Evolutionary conservation across 1,284 basidiomycete genomes (phyloP), one percentile per base, ranked within the genome.

Genomic region (Lignosus rhinocerotis): DNA sequence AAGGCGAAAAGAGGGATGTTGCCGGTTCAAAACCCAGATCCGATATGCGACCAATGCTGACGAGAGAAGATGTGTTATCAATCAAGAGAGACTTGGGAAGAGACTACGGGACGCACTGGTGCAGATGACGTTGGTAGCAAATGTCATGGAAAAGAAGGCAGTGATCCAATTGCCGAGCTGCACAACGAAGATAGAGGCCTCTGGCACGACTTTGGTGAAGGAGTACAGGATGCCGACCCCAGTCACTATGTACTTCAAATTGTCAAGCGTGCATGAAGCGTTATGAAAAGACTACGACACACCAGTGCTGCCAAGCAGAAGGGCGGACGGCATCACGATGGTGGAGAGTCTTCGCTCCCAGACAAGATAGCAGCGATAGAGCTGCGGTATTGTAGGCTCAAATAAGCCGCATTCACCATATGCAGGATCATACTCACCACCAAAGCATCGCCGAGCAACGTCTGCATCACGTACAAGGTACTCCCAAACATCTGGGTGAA

Each of bases 111-210:
- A 33, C 55, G 50, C 16, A 58, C 56, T 45, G 8, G 73, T 75
- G 54, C 72, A 75, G 19, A 69, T 69, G 34, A 73, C 64, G 57
- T 76, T 76, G 21, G 72, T 73, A 8, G 70, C 63, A 39, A 76
- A 69, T n/a, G 74, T 74, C 49, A 71, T 60, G 8, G 70, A 68
- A 59, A 76, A 73, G 65, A 75, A 76, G 0, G 72, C 64, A 2
- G 71, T 58, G 51, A 74, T 72, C 74, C 74, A 76, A 34, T 69
- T 51, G 17, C 60, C 60, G 1, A 73, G 62, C 44, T 69, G 49
- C 10, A 60, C 55, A 14, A 60, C 62, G 54, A 75, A 73, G 45
- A 72, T 66, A 38, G 66, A 46, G n/a, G 54, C 54, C 38, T 55
- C 44, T 5, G 55, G 51, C 2, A 45, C 45, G 44, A 53, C 49